phyloP scores from a whole-genome alignment of 257 asterid species.

The Scutellaria minor region DNA sequence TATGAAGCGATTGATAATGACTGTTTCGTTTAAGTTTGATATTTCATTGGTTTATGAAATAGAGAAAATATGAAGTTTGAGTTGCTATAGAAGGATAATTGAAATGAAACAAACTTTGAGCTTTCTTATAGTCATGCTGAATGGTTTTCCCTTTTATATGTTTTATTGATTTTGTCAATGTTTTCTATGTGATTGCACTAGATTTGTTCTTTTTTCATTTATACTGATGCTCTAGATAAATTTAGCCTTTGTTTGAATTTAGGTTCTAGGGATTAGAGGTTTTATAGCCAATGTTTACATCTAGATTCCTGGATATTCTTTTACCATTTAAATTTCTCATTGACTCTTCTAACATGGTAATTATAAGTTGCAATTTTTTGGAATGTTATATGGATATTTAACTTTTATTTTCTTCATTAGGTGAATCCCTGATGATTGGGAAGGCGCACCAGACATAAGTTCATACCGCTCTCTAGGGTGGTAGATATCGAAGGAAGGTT shows the following conservation, averaged over 20 bases:
- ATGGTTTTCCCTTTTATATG: background rate
- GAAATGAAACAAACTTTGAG: constrained; percentile 7
- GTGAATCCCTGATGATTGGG: constrained; percentile 76
- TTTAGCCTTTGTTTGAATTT: constrained; percentile 1
- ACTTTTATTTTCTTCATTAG: too few species aligned
- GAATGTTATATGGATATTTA: too few species aligned
- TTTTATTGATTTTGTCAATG: background rate
- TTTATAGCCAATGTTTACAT: constrained; percentile 1
- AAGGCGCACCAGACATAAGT: constrained; percentile 63
- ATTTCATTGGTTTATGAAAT: too few species aligned
- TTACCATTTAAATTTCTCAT: too few species aligned
- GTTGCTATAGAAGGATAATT: background rate
- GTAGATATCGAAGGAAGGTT: constrained; percentile 80
- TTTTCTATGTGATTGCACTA: background rate
- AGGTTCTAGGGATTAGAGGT: background rate
- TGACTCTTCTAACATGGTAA: too few species aligned
- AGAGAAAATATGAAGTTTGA: too few species aligned
- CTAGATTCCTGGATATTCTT: too few species aligned
- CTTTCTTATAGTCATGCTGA: background rate
- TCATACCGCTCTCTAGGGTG: constrained; percentile 75
- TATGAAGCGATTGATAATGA: too few species aligned
- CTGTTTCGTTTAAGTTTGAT: background rate
- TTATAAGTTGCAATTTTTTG: too few species aligned
- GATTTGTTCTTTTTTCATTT: background rate
- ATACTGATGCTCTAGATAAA: background rate